Evolutionary conservation across 169 alveolate species (phyloP).

Genomic region (Eimeria sp.): DNA sequence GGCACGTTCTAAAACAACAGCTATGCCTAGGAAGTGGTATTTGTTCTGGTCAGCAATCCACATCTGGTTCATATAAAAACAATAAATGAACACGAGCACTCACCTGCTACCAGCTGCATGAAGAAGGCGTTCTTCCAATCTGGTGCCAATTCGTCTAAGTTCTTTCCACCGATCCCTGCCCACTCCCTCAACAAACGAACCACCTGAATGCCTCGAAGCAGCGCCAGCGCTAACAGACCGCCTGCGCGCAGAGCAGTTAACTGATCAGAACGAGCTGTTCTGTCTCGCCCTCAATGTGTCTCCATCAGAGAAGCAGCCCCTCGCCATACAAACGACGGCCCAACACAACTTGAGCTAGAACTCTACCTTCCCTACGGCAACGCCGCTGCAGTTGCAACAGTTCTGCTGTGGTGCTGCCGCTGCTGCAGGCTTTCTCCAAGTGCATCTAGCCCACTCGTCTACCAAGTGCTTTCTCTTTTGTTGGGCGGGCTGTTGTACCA

Average conservation of each 20-base stretch:
- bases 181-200: constrained; percentile 14
- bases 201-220: constrained; percentile 54
- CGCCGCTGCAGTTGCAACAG: background rate
- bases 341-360: no score
- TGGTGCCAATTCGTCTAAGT: constrained; percentile 4
- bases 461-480: background rate
- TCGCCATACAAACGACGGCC: background rate
- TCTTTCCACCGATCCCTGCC: constrained; percentile 17
- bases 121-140: constrained; percentile 37
- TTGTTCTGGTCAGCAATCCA: background rate
- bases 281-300: background rate
- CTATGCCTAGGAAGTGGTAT: background rate
- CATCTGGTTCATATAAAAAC: background rate
- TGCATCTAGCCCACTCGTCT: background rate
- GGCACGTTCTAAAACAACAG: background rate
- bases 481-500: background rate
- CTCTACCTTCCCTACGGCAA: no score
- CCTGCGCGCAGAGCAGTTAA: background rate
- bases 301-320: background rate
- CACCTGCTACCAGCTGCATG: constrained; percentile 25
- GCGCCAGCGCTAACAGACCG: constrained; percentile 55
- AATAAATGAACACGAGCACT: no score
- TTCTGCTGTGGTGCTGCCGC: no score
- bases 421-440: no score
- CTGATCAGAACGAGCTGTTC: background rate